These are phyloP conservation scores for Speleostelium caveatum DNA, from an alignment of 78 protist genomes.

Conservation along the genomic window DNA sequence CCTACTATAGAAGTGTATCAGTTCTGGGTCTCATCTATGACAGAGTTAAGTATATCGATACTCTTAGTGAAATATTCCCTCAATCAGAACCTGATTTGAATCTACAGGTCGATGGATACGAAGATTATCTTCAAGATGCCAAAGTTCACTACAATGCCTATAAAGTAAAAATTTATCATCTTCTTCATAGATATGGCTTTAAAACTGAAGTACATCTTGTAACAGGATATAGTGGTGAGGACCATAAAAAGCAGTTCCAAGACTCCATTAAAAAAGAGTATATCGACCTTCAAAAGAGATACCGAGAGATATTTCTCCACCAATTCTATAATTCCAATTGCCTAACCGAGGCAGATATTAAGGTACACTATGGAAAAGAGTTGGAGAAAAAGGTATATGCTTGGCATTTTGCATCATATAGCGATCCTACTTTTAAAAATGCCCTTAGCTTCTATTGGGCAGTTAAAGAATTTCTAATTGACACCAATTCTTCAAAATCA, in stretches of 20 bases:
- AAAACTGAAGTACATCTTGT: not conserved
- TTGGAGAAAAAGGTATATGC: slow-evolving; percentile 43
- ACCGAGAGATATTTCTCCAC: not conserved
- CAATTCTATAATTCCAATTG: not conserved
- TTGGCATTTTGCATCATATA: slow-evolving; percentile 40
- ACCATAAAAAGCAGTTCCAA: not conserved
- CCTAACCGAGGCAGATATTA: not conserved
- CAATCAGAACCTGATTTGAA: not conserved
- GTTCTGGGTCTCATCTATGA: not conserved
- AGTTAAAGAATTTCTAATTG: slow-evolving; percentile 1
- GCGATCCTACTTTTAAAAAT: not conserved
- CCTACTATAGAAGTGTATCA: not conserved
- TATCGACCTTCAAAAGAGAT: too few species aligned
- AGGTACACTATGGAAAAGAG: not conserved
- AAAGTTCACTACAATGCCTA: not conserved
- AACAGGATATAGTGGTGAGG: not conserved
- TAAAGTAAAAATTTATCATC: too few species aligned
- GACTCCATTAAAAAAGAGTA: not conserved
- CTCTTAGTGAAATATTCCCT: not conserved
- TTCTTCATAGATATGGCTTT: not conserved
- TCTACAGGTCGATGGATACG: not conserved
- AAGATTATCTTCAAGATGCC: not conserved
- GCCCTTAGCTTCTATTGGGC: slow-evolving; percentile 33
- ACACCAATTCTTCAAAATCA: not conserved
- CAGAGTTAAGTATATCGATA: not conserved